phyloP scores from a whole-genome alignment of 129 eudicot species.

The Saposhnikovia divaricata region DNA sequence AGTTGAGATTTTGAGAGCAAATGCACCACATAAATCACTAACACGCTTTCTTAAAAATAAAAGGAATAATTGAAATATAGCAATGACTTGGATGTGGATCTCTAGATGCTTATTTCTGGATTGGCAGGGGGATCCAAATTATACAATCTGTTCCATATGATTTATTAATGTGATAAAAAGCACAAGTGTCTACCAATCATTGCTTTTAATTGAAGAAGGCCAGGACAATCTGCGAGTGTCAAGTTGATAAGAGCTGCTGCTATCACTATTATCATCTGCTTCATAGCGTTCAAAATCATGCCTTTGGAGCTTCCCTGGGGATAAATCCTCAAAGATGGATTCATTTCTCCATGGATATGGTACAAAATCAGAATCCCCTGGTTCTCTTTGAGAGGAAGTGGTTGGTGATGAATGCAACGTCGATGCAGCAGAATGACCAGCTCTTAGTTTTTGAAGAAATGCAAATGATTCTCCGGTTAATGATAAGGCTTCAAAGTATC shows the following conservation, averaged over 20 bases:
- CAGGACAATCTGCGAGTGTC: neutral
- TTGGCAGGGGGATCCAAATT: neutral
- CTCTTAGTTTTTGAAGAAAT: constrained; percentile 72
- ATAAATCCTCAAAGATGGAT: neutral
- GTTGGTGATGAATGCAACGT: constrained; percentile 22
- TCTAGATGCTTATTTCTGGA: neutral
- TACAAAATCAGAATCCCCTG: constrained; percentile 30
- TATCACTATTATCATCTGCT: constrained; percentile 1
- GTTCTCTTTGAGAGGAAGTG: constrained; percentile 27
- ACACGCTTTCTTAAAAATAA: too few species aligned
- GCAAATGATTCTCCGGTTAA: constrained; percentile 97
- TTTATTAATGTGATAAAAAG: neutral
- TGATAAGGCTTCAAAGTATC: constrained; percentile 95
- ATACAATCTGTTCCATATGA: neutral
- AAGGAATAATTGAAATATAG: too few species aligned
- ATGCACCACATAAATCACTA: neutral
- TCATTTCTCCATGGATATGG: neutral
- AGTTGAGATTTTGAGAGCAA: too few species aligned
- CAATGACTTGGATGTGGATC: neutral
- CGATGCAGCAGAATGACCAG: constrained; percentile 36
- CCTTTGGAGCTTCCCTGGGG: neutral
- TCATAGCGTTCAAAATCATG: neutral
- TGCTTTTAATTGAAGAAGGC: constrained; percentile 1
- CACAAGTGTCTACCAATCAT: neutral
- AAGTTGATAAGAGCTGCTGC: constrained; percentile 3